These are phyloP conservation scores for Hemileccinum impolitum DNA, from an alignment of 768 basidiomycete species.

Conservation along the genomic window DNA sequence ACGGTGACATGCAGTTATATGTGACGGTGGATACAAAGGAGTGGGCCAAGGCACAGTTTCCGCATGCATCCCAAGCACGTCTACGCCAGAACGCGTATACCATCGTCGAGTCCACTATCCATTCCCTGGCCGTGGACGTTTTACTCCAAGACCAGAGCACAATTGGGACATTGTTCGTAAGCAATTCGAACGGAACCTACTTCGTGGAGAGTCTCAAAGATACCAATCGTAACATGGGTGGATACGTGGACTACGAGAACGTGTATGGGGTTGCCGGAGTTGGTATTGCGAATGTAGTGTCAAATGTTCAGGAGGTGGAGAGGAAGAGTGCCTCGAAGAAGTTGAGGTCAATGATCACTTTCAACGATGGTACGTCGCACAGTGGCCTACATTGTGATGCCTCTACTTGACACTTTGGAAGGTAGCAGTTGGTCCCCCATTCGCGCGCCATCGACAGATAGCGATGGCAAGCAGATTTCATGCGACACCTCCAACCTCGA, in stretches of 20 bases:
- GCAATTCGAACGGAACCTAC: constrained; percentile 94
- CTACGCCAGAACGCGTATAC: constrained; percentile 94
- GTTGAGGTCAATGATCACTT: constrained; percentile 79
- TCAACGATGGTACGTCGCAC: constrained; percentile 67
- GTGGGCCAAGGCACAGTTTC: constrained; percentile 92
- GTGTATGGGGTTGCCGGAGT: constrained; percentile 86
- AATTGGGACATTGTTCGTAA: constrained; percentile 91
- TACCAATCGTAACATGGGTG: constrained; percentile 85
- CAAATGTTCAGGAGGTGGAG: constrained; percentile 83
- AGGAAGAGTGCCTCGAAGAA: constrained; percentile 64
- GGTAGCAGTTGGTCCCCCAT: constrained; percentile 78
- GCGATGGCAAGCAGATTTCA: constrained; percentile 53
- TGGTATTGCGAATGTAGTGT: constrained; percentile 84
- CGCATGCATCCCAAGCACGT: constrained; percentile 76
- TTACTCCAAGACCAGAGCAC: constrained; percentile 60
- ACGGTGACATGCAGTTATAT: constrained; percentile 80
- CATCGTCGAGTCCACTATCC: constrained; percentile 88
- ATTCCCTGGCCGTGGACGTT: constrained; percentile 94
- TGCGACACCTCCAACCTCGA: constrained; percentile 60
- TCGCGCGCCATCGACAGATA: constrained; percentile 54
- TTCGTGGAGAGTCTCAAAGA: constrained; percentile 89
- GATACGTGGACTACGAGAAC: constrained; percentile 92
- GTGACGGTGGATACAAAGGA: constrained; percentile 78
- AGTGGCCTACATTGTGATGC: neutral
- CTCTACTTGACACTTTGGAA: constrained; percentile 11